These are phyloP conservation scores for Ganoderma multipileum DNA, from an alignment of 1,284 basidiomycete genomes.

Conservation along the genomic window DNA sequence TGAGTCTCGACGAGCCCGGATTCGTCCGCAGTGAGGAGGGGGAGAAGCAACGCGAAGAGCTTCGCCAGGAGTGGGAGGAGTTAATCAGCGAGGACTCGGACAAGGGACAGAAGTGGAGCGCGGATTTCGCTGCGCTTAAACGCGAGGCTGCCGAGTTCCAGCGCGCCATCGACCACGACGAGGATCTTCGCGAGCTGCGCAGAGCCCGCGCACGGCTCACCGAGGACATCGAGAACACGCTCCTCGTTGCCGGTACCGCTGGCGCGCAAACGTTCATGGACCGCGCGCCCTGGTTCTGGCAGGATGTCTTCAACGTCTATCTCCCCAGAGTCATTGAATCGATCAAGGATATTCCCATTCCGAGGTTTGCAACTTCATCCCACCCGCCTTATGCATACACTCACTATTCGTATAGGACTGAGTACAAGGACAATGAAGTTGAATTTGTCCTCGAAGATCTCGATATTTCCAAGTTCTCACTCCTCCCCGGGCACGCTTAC, in stretches of 20 bases:
- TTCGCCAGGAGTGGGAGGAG: conserved; percentile 56
- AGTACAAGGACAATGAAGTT: conserved; percentile 67
- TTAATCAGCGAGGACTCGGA: conserved; percentile 52
- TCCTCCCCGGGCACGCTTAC: conserved; percentile 73
- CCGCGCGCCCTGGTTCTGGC: conserved; percentile 73
- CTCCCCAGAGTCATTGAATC: conserved; percentile 55
- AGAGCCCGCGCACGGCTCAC: conserved; percentile 56
- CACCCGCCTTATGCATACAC: background rate
- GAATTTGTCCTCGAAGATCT: conserved; percentile 79
- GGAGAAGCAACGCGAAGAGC: conserved; percentile 46
- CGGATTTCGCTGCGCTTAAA: conserved; percentile 52
- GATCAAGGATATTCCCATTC: conserved; percentile 66
- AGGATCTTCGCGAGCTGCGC: conserved; percentile 52
- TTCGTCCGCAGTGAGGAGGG: conserved; percentile 60
- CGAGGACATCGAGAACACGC: conserved; percentile 52
- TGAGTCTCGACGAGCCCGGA: conserved; percentile 54
- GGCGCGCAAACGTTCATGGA: conserved; percentile 60
- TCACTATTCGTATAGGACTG: conserved; percentile 51
- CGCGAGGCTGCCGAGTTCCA: conserved; percentile 51
- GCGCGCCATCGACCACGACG: conserved; percentile 51
- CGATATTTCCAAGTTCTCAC: conserved; percentile 64
- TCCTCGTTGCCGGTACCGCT: conserved; percentile 46
- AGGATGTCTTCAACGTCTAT: conserved; percentile 73
- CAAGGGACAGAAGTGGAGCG: conserved; percentile 56
- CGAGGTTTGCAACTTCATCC: conserved; percentile 51